Base-by-base conservation (phyloP, 2,329 filamentous ascomycete species). In the Fusarium subglutinans region DNA sequence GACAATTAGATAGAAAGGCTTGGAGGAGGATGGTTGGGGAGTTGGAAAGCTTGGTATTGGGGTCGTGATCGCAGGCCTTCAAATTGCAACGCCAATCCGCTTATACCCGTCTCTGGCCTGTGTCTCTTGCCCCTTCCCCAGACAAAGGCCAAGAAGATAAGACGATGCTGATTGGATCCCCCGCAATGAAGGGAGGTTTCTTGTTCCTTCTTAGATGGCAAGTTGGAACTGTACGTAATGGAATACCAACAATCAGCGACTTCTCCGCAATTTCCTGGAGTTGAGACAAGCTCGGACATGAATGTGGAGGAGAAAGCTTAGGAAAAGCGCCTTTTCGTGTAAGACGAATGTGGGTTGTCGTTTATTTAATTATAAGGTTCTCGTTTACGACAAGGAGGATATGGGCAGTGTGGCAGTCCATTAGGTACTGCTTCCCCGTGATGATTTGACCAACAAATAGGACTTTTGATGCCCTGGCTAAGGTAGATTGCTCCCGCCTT, bases 191-290 rank as follows among this genome's bases (percentile, higher is more conserved):
- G 44, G 40, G 37, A 75, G 33, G 60, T 51, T 57, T 67, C 53
- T 67, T 63, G 35, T 67, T 64, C 55, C 70, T 67, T 55, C 56
- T 41, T 15, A 56, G 41, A 54, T 43, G 53, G 30, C n/a, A 24
- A 53, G 33, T n/a, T 38, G 66, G 38, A 12, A 45, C 41, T 64
- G 50, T 76, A 76, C 70, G 73, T 76, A 76, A 76, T 76, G 26
- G 28, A 63, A 74, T 63, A 41, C 33, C 43, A 38, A 63, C 17
- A 33, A 38, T 64, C 66, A 64, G 45, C 28, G 64, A 41, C 69
- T 66, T 74, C 68, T 73, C 62, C 62, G 56, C 72, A 71, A 60
- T 73, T 63, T 68, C 37, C 28, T 57, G 33, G 48, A 51, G 33
- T 45, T 41, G 58, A 70, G 57, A 45, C 35, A 71, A 64, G 72